Evolutionary conservation across 371 early-diverging fungal species (phyloP).

Genomic region (Mortierella sp.): DNA sequence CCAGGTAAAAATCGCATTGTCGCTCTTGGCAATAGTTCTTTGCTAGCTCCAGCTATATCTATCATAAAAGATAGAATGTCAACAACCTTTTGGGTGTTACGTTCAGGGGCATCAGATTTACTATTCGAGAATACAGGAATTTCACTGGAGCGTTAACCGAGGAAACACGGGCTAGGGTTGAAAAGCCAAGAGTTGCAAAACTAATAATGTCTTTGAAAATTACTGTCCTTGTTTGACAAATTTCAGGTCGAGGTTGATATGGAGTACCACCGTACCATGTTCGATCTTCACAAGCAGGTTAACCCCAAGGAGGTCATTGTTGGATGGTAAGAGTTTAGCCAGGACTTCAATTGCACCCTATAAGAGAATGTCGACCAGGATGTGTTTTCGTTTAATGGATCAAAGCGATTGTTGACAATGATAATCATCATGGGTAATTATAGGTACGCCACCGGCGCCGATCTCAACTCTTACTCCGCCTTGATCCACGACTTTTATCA

Average conservation of each 20-base stretch:
- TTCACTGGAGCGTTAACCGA: background rate
- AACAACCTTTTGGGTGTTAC: background rate
- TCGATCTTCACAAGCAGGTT: conserved; percentile 87
- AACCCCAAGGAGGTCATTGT: conserved; percentile 92
- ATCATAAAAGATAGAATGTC: background rate
- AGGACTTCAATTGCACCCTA: background rate
- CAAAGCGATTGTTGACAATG: background rate
- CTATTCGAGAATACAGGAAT: background rate
- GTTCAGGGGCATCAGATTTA: background rate
- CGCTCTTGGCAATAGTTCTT: background rate
- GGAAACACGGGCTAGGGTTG: background rate
- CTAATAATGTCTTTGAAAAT: background rate
- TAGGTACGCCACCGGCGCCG: conserved; percentile 80
- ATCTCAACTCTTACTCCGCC: conserved; percentile 81
- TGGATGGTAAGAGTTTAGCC: conserved; percentile 78
- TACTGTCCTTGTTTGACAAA: background rate
- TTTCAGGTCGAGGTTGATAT: conserved; percentile 83
- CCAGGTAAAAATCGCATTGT: conserved; percentile 58
- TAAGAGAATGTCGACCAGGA: background rate
- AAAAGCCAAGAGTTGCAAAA: background rate
- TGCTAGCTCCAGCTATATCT: background rate
- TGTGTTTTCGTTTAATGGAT: background rate
- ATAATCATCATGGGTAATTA: background rate
- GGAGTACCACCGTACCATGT: conserved; percentile 91
- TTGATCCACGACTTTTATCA: conserved; percentile 91